phyloP scores from a whole-genome alignment of 176 grass and related monocot species.

The Calamus simplicifolius region DNA sequence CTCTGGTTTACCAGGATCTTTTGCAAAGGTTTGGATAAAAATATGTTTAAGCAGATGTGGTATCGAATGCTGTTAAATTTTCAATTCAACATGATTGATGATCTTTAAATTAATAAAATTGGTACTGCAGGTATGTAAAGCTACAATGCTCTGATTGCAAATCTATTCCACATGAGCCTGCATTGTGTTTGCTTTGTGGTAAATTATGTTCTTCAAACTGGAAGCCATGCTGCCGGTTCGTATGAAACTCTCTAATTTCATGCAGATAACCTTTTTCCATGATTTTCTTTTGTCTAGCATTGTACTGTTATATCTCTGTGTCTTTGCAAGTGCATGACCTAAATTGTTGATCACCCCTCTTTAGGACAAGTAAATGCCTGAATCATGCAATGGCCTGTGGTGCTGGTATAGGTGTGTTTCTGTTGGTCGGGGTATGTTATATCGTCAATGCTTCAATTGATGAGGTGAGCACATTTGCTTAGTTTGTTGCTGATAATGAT shows the following conservation, averaged over 20 bases:
- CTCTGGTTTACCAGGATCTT: slow-evolving; percentile 82
- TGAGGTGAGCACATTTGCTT: slow-evolving; percentile 18
- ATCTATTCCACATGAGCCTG: slow-evolving; percentile 77
- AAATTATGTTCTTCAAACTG: slow-evolving; percentile 78
- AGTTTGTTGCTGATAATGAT: not conserved
- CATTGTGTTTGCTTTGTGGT: slow-evolving; percentile 88
- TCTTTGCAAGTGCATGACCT: not conserved
- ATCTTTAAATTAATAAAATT: not conserved
- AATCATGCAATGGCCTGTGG: slow-evolving; percentile 76
- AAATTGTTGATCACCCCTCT: slow-evolving; percentile 22
- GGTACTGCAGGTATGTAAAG: slow-evolving; percentile 60
- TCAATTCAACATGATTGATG: no score
- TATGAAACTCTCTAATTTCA: slow-evolving; percentile 8
- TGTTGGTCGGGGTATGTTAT: slow-evolving; percentile 83
- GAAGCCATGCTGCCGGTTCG: slow-evolving; percentile 89
- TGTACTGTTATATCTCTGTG: no score
- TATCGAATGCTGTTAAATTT: slow-evolving; percentile 15
- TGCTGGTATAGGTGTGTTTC: slow-evolving; percentile 88
- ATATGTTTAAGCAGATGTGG: slow-evolving; percentile 13
- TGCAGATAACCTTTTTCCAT: not conserved
- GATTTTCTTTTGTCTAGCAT: no score
- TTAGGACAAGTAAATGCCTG: slow-evolving; percentile 72
- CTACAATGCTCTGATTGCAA: slow-evolving; percentile 70
- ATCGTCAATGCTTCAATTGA: not conserved
- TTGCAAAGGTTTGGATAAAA: slow-evolving; percentile 34